Evolutionary conservation across 2,329 filamentous ascomycete genomes (phyloP).

Genomic region (Beauveria sp.): DNA sequence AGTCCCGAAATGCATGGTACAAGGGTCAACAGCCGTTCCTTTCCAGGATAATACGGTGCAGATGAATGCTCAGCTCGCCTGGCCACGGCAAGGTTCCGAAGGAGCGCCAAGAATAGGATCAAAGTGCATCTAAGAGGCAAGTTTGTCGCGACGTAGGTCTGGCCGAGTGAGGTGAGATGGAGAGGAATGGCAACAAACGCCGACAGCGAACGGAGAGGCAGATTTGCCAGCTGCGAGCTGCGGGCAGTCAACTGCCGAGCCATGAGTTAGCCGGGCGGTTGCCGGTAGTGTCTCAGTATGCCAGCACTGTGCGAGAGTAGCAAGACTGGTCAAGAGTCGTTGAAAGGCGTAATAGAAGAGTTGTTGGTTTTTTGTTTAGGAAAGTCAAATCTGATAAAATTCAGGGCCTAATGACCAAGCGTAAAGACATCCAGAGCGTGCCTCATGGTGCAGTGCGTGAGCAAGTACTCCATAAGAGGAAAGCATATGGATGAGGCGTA

Average conservation of each 20-base stretch:
- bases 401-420: too few relatives aligned
- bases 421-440: too few relatives aligned
- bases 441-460: too few relatives aligned
- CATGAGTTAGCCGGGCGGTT: not conserved
- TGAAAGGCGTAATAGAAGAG: too few relatives aligned
- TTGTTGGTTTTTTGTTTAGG: too few relatives aligned
- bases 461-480: too few relatives aligned
- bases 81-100: slow-evolving; percentile 7
- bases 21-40: not conserved
- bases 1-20: slow-evolving; percentile 7
- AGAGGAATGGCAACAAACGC: not conserved
- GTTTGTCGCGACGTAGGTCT: not conserved
- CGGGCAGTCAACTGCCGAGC: not conserved
- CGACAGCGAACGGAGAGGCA: not conserved
- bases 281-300: not conserved
- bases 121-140: not conserved
- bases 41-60: not conserved
- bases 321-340: too few relatives aligned
- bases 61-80: slow-evolving; percentile 9
- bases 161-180: not conserved
- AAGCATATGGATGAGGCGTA: too few relatives aligned
- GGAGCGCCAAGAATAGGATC: not conserved
- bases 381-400: too few relatives aligned
- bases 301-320: not conserved
- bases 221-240: not conserved